A percentile compares a stretch with the other conserved stretches of the same genome.
Evolutionary conservation across 1,284 basidiomycete species (phyloP).

Genomic region (Apiotrichum mycotoxinovorans): DNA sequence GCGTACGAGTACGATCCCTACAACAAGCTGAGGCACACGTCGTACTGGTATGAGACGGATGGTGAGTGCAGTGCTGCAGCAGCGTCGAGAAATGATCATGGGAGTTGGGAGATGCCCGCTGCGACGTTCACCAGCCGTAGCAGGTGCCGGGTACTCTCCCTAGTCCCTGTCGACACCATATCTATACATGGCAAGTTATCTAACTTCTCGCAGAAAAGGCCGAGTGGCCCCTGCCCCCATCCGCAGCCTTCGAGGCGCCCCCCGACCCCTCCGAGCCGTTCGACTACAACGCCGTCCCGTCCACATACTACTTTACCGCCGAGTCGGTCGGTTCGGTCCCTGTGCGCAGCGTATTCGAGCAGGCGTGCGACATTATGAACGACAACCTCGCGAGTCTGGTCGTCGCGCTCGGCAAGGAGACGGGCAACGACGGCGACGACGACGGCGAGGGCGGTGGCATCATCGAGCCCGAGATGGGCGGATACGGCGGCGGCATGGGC

Average conservation of each 20-base stretch:
- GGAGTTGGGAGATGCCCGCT: too few species aligned
- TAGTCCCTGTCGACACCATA: neutral
- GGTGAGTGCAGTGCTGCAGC: constrained; percentile 31
- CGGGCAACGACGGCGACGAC: constrained; percentile 38
- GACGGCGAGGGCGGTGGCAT: constrained; percentile 31
- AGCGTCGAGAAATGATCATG: too few species aligned
- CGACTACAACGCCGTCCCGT: constrained; percentile 80
- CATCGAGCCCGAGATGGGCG: constrained; percentile 32
- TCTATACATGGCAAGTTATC: neutral
- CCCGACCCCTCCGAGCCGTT: constrained; percentile 74
- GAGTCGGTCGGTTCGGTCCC: constrained; percentile 85
- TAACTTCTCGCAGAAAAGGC: constrained; percentile 51
- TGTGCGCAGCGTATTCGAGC: constrained; percentile 79
- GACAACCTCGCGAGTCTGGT: constrained; percentile 77
- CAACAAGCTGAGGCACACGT: constrained; percentile 93
- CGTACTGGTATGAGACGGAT: constrained; percentile 90
- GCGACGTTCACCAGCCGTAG: too few species aligned
- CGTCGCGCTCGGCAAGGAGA: constrained; percentile 50
- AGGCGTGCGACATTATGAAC: constrained; percentile 77
- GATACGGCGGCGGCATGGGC: constrained; percentile 18
- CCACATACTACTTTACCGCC: constrained; percentile 85
- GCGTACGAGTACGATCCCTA: constrained; percentile 98
- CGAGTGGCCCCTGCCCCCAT: constrained; percentile 80
- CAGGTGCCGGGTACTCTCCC: too few species aligned
- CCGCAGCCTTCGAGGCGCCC: constrained; percentile 75